Base-by-base conservation (phyloP, 1,284 basidiomycete genomes). In the Ceratobasidium papillatum region DNA sequence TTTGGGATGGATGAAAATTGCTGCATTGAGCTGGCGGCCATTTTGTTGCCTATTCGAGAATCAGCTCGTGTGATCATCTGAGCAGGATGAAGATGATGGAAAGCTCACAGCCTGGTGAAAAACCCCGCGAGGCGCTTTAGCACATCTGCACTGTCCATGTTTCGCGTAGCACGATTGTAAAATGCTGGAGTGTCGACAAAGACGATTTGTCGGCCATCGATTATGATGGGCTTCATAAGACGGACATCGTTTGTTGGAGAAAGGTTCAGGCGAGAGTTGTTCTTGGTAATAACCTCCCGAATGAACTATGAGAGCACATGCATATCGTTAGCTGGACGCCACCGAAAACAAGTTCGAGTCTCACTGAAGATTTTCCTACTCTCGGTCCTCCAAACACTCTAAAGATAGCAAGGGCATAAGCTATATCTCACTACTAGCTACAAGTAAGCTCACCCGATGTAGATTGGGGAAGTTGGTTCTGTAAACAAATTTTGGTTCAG, bases 331-430 rank as follows among this genome's bases (percentile, higher is more conserved):
- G 9, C 14, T 3, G 32, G 30, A 22, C 19, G 8, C 9, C 27
- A 27, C 22, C 3, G 1, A 38, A 19, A 30, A 7, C 19, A 36
- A 22, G 19, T 58, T 9, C 32, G 12, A 8, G 38, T 7, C 61
- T 63, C 41, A 63, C 61, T 11, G 61, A 63, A 27, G 61, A 25
- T 63, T 63, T 63, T 27, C 61, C 61, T 3, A 47, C 61, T 32
- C 61, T 41, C 9, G 61, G 61, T 9, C 61, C 61, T 19, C 61
- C 61, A 47, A 63, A 63, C 12, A 63, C 25, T 2, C 61, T 63
- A 47, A 19, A 3, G 19, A 32, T 34, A 2, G 2, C 12, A 14
- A 32, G n/a, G 2, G 4, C n/a, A 17, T 58, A 30, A 58, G 17
- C 30, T 19, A 30, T 19, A 9, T 19, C 12, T 30, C 2, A 14